Conservation (phyloP, 2,329 filamentous ascomycete species). For the Tetracladium maxilliforme region DNA sequence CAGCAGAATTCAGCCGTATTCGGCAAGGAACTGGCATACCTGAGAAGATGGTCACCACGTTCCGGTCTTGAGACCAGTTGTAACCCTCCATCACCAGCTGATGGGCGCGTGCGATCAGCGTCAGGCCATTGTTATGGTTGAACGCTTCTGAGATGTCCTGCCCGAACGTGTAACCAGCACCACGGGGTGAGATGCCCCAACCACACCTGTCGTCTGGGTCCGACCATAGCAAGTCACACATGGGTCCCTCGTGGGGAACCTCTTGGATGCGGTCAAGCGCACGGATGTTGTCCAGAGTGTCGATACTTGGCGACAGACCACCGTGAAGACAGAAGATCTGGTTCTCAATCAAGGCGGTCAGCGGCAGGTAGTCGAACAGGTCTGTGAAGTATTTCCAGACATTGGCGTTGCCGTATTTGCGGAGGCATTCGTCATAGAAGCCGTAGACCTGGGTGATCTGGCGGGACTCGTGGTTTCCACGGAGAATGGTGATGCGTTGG, state of each 20-base stretch:
- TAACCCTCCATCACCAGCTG: slow-evolving; percentile 99
- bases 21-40: slow-evolving; percentile 33
- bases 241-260: slow-evolving; percentile 93
- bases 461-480: slow-evolving; percentile 96
- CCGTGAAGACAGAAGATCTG: slow-evolving; percentile 99
- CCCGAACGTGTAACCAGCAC: slow-evolving; percentile 88
- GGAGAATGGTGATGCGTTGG: slow-evolving; percentile 92
- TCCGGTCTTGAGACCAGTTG: slow-evolving; percentile 97
- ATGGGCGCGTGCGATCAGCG: slow-evolving; percentile 88
- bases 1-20: slow-evolving; percentile 7
- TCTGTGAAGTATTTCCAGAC: slow-evolving; percentile 99
- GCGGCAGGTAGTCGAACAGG: slow-evolving; percentile 94
- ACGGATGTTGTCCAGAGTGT: slow-evolving; percentile 89
- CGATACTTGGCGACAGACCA: slow-evolving; percentile 88
- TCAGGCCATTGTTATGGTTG: slow-evolving; percentile 97
- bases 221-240: slow-evolving; percentile 96
- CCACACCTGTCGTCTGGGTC: slow-evolving; percentile 94
- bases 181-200: slow-evolving; percentile 90
- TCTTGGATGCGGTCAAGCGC: slow-evolving; percentile 94
- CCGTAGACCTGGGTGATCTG: slow-evolving; percentile 99
- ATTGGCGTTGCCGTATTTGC: slow-evolving; percentile 97
- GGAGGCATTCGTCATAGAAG: slow-evolving; percentile 97
- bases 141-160: slow-evolving; percentile 98
- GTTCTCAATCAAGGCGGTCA: slow-evolving; percentile 96
- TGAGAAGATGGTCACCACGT: slow-evolving; percentile 98